Base-by-base conservation (phyloP, 176 grass and related monocot species). In the Lolium perenne region DNA sequence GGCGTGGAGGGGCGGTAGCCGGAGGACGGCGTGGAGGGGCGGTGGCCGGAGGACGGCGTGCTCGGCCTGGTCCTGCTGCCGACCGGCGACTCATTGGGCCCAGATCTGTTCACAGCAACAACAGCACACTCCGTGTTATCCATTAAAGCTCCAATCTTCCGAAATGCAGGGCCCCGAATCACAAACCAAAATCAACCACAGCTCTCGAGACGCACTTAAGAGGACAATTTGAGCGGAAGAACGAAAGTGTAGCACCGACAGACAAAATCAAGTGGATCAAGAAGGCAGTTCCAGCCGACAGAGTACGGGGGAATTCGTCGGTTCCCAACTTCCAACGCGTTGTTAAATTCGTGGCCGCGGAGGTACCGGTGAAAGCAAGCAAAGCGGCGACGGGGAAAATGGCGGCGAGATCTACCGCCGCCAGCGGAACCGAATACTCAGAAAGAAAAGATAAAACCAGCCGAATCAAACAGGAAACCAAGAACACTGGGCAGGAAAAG, bases 31-130 rank as follows among this genome's bases (percentile, higher is more conserved):
- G 87, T 92, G 58, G 87, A 90, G 0, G 91, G 83, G 41, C 93
- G 84, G 51, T 89, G 90, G 29, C 81, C 89, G 71, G 86, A 75
- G 7, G 86, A 94, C 4, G 97, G 89, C 63, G 92, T 93, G 77
- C 76, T 88, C 23, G 94, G 94, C 80, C 87, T 83, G 49, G 64
- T 66, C 91, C 87, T 91, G 92, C 91, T 80, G 97, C 88, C 82
- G 53, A 89, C 71, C 18, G 90, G 90, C 69, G 97, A 89, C 61
- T 99, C 97, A 46, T 82, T 94, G 25, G 89, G 85, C 76, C 97
- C 94, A 94, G 97, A 97, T 99, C 97, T 99, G 88, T 12, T 8
- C 15, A 51, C 48, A 79, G 75, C 38, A 85, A 48, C 68, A 17
- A 45, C 58, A 17, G 53, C 58, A 71, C 66, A 78, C 55, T 66